These are phyloP conservation scores for Ambrosia hybrid DNA, from an alignment of 140 eudicot genomes.

Conservation along the genomic window DNA sequence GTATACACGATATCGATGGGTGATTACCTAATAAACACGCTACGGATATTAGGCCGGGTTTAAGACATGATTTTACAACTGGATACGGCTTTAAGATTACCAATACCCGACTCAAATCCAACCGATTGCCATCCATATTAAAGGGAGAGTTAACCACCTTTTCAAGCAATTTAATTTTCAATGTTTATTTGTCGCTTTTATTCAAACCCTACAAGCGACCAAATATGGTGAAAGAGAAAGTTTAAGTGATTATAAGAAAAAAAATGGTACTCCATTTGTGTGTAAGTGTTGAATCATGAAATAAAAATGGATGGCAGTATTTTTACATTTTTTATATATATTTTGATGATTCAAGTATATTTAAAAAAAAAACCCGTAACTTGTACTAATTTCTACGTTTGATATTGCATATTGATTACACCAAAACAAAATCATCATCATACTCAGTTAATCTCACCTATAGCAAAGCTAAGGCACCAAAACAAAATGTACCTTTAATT, in stretches of 20 bases:
- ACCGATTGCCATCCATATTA: background rate
- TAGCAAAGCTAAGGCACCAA: too few species aligned
- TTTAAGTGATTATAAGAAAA: background rate
- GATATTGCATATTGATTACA: background rate
- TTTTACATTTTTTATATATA: too few species aligned
- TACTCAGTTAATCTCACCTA: too few species aligned
- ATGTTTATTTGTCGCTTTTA: slow-evolving; percentile 32
- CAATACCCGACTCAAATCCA: too few species aligned
- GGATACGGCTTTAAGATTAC: too few species aligned
- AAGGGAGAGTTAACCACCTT: slow-evolving; percentile 23
- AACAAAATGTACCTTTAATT: background rate
- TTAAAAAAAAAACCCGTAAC: background rate
- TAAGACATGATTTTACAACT: too few species aligned
- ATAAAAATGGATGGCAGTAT: too few species aligned
- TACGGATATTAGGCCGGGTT: too few species aligned
- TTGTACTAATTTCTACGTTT: background rate
- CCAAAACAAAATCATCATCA: too few species aligned
- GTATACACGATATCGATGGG: too few species aligned
- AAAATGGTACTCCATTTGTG: slow-evolving; percentile 7
- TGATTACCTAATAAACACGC: too few species aligned
- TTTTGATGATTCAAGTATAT: background rate
- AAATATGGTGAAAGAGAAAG: too few species aligned
- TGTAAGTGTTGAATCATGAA: background rate
- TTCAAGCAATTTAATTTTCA: slow-evolving; percentile 34
- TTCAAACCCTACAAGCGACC: slow-evolving; percentile 1